Evolutionary conservation across 1,139 yeast species (phyloP).

Genomic region (Debaryomyces nepalensis): DNA sequence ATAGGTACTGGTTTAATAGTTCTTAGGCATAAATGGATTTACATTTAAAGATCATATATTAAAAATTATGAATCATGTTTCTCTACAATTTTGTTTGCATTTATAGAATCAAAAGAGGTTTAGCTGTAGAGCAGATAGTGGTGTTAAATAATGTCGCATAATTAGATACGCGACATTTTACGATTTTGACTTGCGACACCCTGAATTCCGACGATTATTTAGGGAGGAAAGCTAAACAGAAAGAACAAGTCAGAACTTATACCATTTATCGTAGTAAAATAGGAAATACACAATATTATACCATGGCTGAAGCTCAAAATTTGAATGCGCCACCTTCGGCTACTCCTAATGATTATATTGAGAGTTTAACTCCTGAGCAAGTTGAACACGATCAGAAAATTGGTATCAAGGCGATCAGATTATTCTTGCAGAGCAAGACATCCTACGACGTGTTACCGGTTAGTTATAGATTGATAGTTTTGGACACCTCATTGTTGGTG

Average conservation of each 20-base stretch:
- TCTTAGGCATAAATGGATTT: too few relatives aligned
- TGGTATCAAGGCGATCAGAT: slow-evolving; percentile 77
- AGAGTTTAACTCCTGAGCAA: slow-evolving; percentile 47
- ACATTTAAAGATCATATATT: too few relatives aligned
- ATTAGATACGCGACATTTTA: slow-evolving; percentile 2
- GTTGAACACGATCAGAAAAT: slow-evolving; percentile 63
- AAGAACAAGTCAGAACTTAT: too few relatives aligned
- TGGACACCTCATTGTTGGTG: slow-evolving; percentile 88
- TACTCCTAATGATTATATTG: slow-evolving; percentile 51
- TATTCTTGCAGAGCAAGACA: slow-evolving; percentile 85
- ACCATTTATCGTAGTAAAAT: too few relatives aligned
- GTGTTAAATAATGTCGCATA: background rate
- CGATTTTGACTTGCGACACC: slow-evolving; percentile 1
- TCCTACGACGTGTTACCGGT: slow-evolving; percentile 97
- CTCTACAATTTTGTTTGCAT: background rate
- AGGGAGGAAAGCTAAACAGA: slow-evolving; percentile 3
- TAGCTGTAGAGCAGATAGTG: background rate
- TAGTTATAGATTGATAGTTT: slow-evolving; percentile 87
- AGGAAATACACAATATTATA: background rate
- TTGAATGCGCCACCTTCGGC: slow-evolving; percentile 26
- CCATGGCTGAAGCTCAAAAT: slow-evolving; percentile 26
- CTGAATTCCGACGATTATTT: slow-evolving; percentile 2
- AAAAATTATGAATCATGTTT: slow-evolving; percentile 9
- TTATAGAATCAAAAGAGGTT: slow-evolving; percentile 8
- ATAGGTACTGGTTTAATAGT: too few relatives aligned